These are phyloP conservation scores for Penicillium simplicissimum DNA, from an alignment of 495 filamentous ascomycete species.

Conservation along the genomic window DNA sequence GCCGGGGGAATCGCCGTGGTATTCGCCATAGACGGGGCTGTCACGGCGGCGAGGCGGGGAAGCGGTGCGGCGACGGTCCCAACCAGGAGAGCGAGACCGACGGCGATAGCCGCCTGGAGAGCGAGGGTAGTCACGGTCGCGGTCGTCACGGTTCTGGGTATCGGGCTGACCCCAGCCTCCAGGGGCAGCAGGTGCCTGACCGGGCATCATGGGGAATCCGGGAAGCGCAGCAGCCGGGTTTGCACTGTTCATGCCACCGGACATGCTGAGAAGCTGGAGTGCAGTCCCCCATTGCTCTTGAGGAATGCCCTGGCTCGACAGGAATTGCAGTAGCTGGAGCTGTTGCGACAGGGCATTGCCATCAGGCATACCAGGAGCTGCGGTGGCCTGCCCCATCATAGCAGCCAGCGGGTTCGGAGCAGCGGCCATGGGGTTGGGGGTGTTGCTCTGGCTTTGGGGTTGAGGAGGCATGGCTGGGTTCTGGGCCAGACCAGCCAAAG, in stretches of 20 bases:
- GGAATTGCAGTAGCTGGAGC: slow-evolving; percentile 58
- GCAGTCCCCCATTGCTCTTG: slow-evolving; percentile 62
- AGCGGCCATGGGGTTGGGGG: slow-evolving; percentile 42
- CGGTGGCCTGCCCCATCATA: slow-evolving; percentile 44
- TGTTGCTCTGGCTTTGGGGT: slow-evolving; percentile 48
- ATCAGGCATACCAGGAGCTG: slow-evolving; percentile 36
- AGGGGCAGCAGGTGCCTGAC: slow-evolving; percentile 16
- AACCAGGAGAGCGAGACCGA: slow-evolving; percentile 74
- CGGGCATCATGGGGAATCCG: slow-evolving; percentile 30
- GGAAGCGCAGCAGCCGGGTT: slow-evolving; percentile 31
- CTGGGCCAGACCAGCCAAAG: slow-evolving; percentile 39
- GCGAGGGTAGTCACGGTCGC: slow-evolving; percentile 57
- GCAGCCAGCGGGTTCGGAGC: slow-evolving; percentile 50
- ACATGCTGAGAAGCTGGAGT: slow-evolving; percentile 49
- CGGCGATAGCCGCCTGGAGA: slow-evolving; percentile 65
- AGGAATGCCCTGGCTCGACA: slow-evolving; percentile 59
- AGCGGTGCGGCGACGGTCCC: slow-evolving; percentile 63
- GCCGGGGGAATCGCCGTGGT: slow-evolving; percentile 59
- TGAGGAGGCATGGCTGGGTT: slow-evolving; percentile 45
- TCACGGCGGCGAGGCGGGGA: slow-evolving; percentile 62
- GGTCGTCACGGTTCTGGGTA: slow-evolving; percentile 61
- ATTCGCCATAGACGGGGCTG: slow-evolving; percentile 72
- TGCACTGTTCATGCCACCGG: slow-evolving; percentile 36
- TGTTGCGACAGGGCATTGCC: slow-evolving; percentile 58
- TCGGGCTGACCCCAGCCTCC: slow-evolving; percentile 45